Percentiles rank a stretch among this genome's conserved stretches.
Conservation (phyloP, 768 basidiomycete genomes). For the Russula vinacea region DNA sequence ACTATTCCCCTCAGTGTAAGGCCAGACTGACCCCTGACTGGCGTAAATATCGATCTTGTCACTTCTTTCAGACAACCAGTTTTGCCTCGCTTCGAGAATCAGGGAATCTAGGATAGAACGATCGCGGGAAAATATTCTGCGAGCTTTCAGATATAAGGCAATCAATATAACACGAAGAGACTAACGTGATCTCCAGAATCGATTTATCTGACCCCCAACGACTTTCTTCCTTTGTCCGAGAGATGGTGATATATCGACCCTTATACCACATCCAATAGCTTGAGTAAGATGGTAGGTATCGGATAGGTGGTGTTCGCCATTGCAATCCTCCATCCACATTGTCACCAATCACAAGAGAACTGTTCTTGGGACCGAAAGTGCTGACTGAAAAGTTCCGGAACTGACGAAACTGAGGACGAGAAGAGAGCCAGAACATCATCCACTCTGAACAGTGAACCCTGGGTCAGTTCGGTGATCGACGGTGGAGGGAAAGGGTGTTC, state of each 20-base stretch:
- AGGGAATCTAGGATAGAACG: slow-evolving; percentile 26
- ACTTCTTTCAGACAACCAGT: slow-evolving; percentile 15
- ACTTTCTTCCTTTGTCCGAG: slow-evolving; percentile 33
- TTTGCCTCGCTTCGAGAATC: slow-evolving; percentile 24
- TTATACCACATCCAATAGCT: slow-evolving; percentile 51
- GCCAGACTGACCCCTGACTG: slow-evolving; percentile 40
- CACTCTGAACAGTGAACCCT: slow-evolving; percentile 45
- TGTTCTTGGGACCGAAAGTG: slow-evolving; percentile 41
- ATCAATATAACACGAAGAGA: slow-evolving; percentile 1
- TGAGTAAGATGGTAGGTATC: slow-evolving; percentile 45
- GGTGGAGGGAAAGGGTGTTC: slow-evolving; percentile 35
- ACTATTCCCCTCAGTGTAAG: neutral
- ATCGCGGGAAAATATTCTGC: slow-evolving; percentile 23
- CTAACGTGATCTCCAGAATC: slow-evolving; percentile 45
- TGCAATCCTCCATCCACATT: slow-evolving; percentile 19
- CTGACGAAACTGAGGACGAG: slow-evolving; percentile 56
- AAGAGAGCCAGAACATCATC: slow-evolving; percentile 68
- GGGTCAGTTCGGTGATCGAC: slow-evolving; percentile 12
- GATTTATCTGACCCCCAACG: slow-evolving; percentile 35
- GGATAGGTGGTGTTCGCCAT: slow-evolving; percentile 33
- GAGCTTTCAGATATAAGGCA: slow-evolving; percentile 6
- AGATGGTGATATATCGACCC: slow-evolving; percentile 34
- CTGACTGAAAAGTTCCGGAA: slow-evolving; percentile 53
- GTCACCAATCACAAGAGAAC: slow-evolving; percentile 32
- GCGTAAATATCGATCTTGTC: slow-evolving; percentile 43